Evolutionary conservation across 2,329 filamentous ascomycete species (phyloP), one percentile per base, ranked within the genome.

Genomic region (Thelonectria olida): DNA sequence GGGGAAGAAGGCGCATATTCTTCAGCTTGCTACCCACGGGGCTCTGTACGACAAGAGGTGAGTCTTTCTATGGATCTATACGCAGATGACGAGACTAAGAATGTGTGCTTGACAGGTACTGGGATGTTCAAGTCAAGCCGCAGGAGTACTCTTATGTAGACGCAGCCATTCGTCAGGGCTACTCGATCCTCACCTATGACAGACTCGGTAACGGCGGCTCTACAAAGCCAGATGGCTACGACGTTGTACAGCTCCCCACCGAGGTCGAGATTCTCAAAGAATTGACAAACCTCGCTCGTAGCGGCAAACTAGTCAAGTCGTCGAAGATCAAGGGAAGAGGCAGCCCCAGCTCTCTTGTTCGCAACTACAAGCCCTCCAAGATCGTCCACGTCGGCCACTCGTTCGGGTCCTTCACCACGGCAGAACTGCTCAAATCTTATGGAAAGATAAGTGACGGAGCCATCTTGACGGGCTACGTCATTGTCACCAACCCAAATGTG

Each of bases 101-200:
- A 42, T 20, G 20, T 27, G 19, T 22, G 4, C 15, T 5, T 45
- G 44, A 20, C 45, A 83, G 79, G 28, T 88, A 87, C 73, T 88
- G 85, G 84, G 84, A 88, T 67, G 67, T 84, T 7, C 69, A 82
- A 0, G 81, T 77, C 75, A 79, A 84, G 66, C 76, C 81, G 67
- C 82, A 79, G 74, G 84, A 85, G 65, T 86, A 88, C 75, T 84
- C 79, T 66, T 89, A 88, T 72, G 76, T 84, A 27, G 76, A 84
- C 54, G 75, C 76, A 13, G 84, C 85, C 3, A 77, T 85, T 2
- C 79, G 80, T 41, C 65, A 78, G 10, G 82, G 82, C n/a, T 88
- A 83, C 73, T 82, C 79, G 34, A 86, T 84, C 5, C 79, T 88
- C 57, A 76, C 78, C 17, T 85, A 81, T 67, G 85, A 88, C 72